Evolutionary conservation across 345 rosid genomes (phyloP).

Genomic region (Eutrema japonicum): DNA sequence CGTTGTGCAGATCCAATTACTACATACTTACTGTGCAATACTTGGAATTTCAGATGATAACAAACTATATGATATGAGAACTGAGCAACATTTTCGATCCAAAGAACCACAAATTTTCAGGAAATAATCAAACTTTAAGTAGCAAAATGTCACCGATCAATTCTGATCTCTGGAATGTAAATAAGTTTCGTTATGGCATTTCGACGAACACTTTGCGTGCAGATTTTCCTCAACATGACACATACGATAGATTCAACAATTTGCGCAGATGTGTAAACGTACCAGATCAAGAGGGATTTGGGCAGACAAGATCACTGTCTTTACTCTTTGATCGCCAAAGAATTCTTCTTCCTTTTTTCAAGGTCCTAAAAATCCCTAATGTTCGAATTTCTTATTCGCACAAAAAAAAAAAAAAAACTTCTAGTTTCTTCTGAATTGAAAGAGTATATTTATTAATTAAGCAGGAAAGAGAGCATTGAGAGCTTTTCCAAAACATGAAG

Average conservation of each 20-base stretch:
- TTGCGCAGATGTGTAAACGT: constrained; percentile 8
- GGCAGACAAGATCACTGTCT: not conserved
- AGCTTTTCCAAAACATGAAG: too few species aligned
- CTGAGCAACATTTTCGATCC: not conserved
- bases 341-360: constrained; percentile 15
- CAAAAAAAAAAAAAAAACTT: not conserved
- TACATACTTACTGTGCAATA: not conserved
- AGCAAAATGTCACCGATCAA: not conserved
- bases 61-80: constrained; percentile 1
- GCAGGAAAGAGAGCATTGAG: too few species aligned
- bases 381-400: not conserved
- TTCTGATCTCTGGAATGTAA: not conserved
- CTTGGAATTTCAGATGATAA: not conserved
- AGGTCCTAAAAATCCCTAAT: not conserved
- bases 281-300: constrained; percentile 16
- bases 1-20: not conserved
- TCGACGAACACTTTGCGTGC: constrained; percentile 36
- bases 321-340: constrained; percentile 14
- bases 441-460: too few species aligned
- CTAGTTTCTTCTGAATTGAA: not conserved
- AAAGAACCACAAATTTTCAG: not conserved
- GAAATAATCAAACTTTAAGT: not conserved
- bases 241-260: not conserved
- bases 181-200: constrained; percentile 21
- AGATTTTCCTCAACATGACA: constrained; percentile 22